Percentiles rank a stretch among this genome's conserved stretches.
These are phyloP conservation scores for Pontederia paniculata DNA, from an alignment of 176 grass and related monocot species.

Conservation along the genomic window DNA sequence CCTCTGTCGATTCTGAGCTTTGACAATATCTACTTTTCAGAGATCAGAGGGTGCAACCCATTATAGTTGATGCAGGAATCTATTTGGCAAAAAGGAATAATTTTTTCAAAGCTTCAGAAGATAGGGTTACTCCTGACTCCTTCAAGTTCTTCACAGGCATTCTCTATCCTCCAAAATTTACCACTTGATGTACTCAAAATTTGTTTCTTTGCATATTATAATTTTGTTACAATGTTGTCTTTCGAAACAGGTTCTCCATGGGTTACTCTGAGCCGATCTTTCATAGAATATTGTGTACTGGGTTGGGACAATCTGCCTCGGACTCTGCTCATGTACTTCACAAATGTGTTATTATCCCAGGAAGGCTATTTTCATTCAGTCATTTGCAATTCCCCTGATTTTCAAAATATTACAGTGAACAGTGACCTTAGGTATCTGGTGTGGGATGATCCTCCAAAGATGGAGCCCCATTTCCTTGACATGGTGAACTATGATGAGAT, in stretches of 20 bases:
- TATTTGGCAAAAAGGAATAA: conserved; percentile 89
- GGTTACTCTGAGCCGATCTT: conserved; percentile 35
- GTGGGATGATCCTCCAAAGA: conserved; percentile 6
- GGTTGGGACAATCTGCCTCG: conserved; percentile 42
- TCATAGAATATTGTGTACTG: conserved; percentile 39
- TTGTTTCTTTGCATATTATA: neutral
- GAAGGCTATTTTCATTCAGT: conserved; percentile 60
- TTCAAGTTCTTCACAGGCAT: conserved; percentile 94
- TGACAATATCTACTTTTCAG: conserved; percentile 31
- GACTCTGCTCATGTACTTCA: conserved; percentile 57
- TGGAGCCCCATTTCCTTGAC: conserved; percentile 5
- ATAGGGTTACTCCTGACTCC: conserved; percentile 71
- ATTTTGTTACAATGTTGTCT: neutral
- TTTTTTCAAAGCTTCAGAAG: conserved; percentile 83
- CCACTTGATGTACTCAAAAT: neutral
- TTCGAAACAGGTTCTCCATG: conserved; percentile 27
- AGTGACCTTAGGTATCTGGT: conserved; percentile 23
- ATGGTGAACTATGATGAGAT: conserved; percentile 26
- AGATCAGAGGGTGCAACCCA: conserved; percentile 77
- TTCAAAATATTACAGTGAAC: conserved; percentile 40
- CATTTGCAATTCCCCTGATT: conserved; percentile 34
- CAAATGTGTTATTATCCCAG: conserved; percentile 26
- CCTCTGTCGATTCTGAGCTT: neutral
- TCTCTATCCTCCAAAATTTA: too few species aligned
- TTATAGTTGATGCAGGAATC: conserved; percentile 98